phyloP scores from a whole-genome alignment of 2,329 filamentous ascomycete genomes.

The Colletotrichum sp. region DNA sequence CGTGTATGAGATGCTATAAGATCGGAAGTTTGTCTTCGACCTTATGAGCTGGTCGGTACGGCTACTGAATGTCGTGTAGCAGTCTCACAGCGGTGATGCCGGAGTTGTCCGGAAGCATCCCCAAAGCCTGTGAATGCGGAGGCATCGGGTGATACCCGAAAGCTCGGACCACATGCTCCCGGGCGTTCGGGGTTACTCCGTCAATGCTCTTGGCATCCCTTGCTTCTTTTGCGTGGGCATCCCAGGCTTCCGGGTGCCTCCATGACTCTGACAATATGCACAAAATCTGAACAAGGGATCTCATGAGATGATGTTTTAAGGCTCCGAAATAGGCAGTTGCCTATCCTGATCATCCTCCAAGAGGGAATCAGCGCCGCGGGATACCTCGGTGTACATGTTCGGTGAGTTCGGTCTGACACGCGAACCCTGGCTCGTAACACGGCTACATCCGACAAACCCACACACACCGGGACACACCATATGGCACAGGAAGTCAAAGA shows the following conservation, averaged over 20 bases:
- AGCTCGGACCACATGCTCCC: background rate
- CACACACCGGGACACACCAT: background rate
- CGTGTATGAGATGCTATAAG: background rate
- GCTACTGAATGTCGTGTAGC: background rate
- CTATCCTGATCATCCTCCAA: background rate
- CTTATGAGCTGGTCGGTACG: background rate
- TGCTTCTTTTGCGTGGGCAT: background rate
- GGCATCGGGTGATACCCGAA: background rate
- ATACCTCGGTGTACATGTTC: background rate
- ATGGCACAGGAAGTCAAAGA: background rate
- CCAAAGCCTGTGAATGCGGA: background rate
- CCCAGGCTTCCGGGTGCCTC: background rate
- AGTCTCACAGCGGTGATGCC: background rate
- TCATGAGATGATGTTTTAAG: background rate
- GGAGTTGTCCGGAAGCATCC: background rate
- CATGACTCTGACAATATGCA: background rate
- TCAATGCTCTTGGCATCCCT: background rate
- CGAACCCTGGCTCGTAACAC: background rate
- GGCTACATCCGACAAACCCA: background rate
- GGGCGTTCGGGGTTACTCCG: background rate
- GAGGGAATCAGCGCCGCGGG: background rate
- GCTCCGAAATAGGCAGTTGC: background rate
- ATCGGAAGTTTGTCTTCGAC: background rate
- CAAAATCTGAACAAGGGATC: background rate
- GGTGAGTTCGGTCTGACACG: background rate